phyloP scores from a whole-genome alignment of 164 flowering plant species.

The Saururus chinensis region DNA sequence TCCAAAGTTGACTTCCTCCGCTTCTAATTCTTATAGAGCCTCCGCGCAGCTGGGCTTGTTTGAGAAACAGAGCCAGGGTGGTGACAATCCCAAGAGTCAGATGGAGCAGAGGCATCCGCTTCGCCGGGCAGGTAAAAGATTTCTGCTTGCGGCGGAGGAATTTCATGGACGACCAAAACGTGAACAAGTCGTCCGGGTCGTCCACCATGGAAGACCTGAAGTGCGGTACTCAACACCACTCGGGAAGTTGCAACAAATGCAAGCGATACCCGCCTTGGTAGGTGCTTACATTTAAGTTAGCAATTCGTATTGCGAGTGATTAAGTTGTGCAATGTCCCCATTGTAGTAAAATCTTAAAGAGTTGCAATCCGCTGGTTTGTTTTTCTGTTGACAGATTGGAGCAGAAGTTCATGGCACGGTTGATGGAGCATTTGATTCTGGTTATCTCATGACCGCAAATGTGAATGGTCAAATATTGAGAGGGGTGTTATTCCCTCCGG shows the following conservation, averaged over 20 bases:
- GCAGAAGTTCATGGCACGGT: conserved; percentile 79
- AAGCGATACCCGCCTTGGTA: conserved; percentile 37
- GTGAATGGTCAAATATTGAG: conserved; percentile 73
- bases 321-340: no score
- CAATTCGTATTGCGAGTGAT: not conserved
- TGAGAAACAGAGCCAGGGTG: conserved; percentile 17
- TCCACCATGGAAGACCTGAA: conserved; percentile 18
- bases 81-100: conserved; percentile 10
- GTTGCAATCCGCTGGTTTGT: not conserved
- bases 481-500: conserved; percentile 84
- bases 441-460: conserved; percentile 79
- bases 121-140: conserved; percentile 16
- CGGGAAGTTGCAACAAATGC: conserved; percentile 19
- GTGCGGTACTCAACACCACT: conserved; percentile 13
- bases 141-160: conserved; percentile 20
- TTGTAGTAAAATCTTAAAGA: not conserved
- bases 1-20: conserved; percentile 9
- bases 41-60: conserved; percentile 27
- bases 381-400: conserved; percentile 47
- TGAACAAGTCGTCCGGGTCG: conserved; percentile 16
- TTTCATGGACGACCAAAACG: conserved; percentile 19
- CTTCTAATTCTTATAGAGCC: conserved; percentile 7
- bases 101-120: conserved; percentile 8
- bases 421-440: conserved; percentile 89
- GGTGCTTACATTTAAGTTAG: not conserved